A percentile compares a stretch with the other conserved stretches of the same genome.
Evolutionary conservation across 345 rosid species (phyloP).

Genomic region (Arabidopsis arenosa): DNA sequence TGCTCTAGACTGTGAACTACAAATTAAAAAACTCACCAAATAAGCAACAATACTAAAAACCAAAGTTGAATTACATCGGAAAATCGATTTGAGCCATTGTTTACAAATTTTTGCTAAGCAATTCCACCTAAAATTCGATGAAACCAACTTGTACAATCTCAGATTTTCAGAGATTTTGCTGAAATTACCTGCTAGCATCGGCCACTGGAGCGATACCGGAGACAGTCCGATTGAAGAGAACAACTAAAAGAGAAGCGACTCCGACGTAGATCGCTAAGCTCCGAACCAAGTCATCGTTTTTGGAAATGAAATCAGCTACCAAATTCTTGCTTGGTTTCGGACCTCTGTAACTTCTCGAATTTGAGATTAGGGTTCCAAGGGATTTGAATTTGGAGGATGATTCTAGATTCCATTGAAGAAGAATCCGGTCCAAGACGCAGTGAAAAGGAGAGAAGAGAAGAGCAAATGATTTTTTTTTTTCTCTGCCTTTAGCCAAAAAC

Average conservation of each 20-base stretch:
- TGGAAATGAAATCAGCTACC: constrained; percentile 69
- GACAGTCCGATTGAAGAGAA: constrained; percentile 74
- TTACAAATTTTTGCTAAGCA: neutral
- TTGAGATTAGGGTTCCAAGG: constrained; percentile 42
- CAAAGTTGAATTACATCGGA: neutral
- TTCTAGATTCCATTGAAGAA: constrained; percentile 70
- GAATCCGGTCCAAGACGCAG: no score
- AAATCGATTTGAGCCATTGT: neutral
- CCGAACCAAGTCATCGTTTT: constrained; percentile 67
- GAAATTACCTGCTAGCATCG: constrained; percentile 90
- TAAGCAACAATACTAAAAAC: neutral
- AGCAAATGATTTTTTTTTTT: no score
- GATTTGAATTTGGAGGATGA: constrained; percentile 47
- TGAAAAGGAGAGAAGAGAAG: no score
- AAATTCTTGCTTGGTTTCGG: constrained; percentile 70
- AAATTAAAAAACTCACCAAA: constrained; percentile 14
- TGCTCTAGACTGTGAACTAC: constrained; percentile 89
- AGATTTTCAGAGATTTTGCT: no score
- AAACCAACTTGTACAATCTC: no score
- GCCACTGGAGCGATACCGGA: constrained; percentile 90
- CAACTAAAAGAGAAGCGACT: constrained; percentile 73
- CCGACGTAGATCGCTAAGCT: constrained; percentile 83
- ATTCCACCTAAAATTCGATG: no score
- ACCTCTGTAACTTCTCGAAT: constrained; percentile 52
- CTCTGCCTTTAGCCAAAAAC: no score